Percentiles rank a stretch among this genome's conserved stretches.
phyloP scores from a whole-genome alignment of 2,329 filamentous ascomycete genomes.

The Ophiostoma pallidulum region DNA sequence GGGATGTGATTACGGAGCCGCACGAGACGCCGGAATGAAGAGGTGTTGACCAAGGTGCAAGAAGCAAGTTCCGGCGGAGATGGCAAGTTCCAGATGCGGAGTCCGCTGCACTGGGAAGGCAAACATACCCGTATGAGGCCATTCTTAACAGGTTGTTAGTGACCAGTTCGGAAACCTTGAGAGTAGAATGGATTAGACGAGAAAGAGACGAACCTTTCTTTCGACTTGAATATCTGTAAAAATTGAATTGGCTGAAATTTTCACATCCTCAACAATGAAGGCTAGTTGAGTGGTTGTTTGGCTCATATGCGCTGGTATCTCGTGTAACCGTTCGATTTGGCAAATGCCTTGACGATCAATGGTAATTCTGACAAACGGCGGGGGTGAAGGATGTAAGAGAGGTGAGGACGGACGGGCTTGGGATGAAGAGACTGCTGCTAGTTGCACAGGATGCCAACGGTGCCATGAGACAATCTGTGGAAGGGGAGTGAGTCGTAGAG shows the following conservation, averaged over 20 bases:
- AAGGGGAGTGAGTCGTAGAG: background rate
- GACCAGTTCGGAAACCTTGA: background rate
- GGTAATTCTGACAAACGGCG: constrained; percentile 1
- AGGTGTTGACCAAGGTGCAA: background rate
- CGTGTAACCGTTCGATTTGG: background rate
- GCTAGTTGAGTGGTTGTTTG: background rate
- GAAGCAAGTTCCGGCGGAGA: background rate
- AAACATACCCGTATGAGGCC: constrained; percentile 2
- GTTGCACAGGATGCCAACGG: background rate
- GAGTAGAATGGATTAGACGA: background rate
- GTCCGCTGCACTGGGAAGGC: background rate
- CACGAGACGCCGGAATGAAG: background rate
- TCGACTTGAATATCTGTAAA: constrained; percentile 3
- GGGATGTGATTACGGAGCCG: background rate
- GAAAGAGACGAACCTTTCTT: constrained; percentile 4
- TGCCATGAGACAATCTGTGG: background rate
- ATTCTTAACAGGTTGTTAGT: background rate
- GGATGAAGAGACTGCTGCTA: background rate
- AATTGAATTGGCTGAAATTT: background rate
- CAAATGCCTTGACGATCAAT: constrained; percentile 1
- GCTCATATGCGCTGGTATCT: background rate
- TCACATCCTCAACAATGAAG: constrained; percentile 1
- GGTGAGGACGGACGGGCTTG: background rate
- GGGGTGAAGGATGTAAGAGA: background rate
- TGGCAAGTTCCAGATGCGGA: constrained; percentile 2